Conservation (phyloP, 768 basidiomycete genomes). For the Sarcodon sp. region DNA sequence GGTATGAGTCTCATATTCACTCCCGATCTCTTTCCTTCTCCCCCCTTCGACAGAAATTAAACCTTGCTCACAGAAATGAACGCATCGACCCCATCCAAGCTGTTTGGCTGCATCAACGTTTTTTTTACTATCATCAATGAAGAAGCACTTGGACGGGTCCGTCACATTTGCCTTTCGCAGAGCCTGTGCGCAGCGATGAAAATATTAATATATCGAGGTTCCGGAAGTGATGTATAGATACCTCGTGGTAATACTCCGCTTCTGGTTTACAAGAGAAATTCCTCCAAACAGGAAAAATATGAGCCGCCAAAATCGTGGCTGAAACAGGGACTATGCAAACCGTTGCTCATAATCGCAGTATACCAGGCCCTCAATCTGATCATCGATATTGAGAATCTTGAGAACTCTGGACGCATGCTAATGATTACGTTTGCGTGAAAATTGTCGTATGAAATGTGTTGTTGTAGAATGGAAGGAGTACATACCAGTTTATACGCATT, state of each 20-base stretch:
- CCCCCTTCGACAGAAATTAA: slow-evolving; percentile 54
- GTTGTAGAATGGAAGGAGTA: not conserved
- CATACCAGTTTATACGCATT: slow-evolving; percentile 70
- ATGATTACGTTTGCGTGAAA: not conserved
- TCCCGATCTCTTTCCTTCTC: slow-evolving; percentile 29
- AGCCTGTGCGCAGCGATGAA: slow-evolving; percentile 29
- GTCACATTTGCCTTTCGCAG: slow-evolving; percentile 44
- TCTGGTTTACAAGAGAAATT: slow-evolving; percentile 79
- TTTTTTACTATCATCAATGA: slow-evolving; percentile 63
- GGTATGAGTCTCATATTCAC: slow-evolving; percentile 20
- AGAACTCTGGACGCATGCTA: slow-evolving; percentile 80
- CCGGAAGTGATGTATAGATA: slow-evolving; percentile 13
- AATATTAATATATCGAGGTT: slow-evolving; percentile 2
- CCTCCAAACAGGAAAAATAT: too few relatives aligned
- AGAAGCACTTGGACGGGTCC: slow-evolving; percentile 63
- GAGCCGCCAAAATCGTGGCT: too few relatives aligned
- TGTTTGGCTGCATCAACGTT: slow-evolving; percentile 58
- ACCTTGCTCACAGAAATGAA: slow-evolving; percentile 65
- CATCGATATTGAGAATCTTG: slow-evolving; percentile 55
- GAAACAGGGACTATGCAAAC: too few relatives aligned
- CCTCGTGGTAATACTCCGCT: slow-evolving; percentile 52
- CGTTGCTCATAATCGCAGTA: slow-evolving; percentile 65
- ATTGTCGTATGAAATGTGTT: not conserved
- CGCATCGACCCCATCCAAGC: slow-evolving; percentile 62
- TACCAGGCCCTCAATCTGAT: slow-evolving; percentile 61